Base-by-base conservation (phyloP, 306 rosid genomes). In the Citrullus amarus region DNA sequence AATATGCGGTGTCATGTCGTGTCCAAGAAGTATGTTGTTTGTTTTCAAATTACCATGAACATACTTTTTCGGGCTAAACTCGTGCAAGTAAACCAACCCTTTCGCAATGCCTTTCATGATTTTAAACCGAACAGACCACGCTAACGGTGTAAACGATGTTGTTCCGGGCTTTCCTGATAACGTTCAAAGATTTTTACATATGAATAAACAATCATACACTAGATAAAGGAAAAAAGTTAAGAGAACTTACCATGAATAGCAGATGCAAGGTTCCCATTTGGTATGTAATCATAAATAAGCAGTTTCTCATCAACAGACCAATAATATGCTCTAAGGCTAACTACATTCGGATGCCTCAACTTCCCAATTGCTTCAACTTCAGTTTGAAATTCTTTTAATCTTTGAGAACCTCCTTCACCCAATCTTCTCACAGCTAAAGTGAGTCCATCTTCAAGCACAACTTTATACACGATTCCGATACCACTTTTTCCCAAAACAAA, bases 261-360 rank as follows among this genome's bases (percentile, higher is more conserved):
- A 38, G 89, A 56, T 22, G 96, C 90, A 80, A 95, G 97, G 88
- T 82, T 92, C 84, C 97, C 99, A 75, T 95, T 89, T 39, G 98
- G 85, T n/a, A 92, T 83, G 68, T 92, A 92, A 77, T 95, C 97
- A 83, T 89, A 95, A 78, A 95, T 88, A 84, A 95, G 97, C 84
- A 95, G 93, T 84, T 95, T 95, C 86, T 95, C 99, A 86, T 95
- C 99, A 55, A 91, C 97, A 83, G 99, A 95, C 99, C 99, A 95
- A 77, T 92, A 95, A 81, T 92, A 95, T 53, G 99, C 99, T 86
- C 89, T 86, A 6, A 95, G 88, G 41, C 94, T 86, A 61, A 88
- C 97, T 30, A 95, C 55, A 76, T 95, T 95, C 39, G 96, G 97
- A 88, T 95, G 97, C 83, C 92, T 91, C 70, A 95, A 82, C 88